These are phyloP conservation scores for Biscutella laevigata DNA, from an alignment of 441 rosid species.

Conservation along the genomic window DNA sequence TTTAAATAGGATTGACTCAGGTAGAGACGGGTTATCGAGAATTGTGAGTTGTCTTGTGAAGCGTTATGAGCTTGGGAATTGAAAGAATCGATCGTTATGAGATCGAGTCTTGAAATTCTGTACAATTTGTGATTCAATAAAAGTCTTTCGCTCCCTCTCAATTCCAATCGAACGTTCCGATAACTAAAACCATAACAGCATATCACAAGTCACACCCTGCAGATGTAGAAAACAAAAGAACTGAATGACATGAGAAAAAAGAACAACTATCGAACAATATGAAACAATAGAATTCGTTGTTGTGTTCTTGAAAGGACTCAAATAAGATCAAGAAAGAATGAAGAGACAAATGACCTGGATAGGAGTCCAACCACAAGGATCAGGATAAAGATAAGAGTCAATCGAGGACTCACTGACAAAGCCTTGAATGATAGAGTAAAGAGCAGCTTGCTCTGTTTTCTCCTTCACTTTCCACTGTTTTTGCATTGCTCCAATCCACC, in stretches of 20 bases:
- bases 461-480: constrained; percentile 44
- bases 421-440: constrained; percentile 71
- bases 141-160: no score
- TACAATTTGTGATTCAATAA: no score
- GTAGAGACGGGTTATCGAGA: no score
- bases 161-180: no score
- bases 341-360: constrained; percentile 52
- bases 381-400: constrained; percentile 83
- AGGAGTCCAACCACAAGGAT: constrained; percentile 98
- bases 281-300: neutral
- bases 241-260: neutral
- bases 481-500: constrained; percentile 31
- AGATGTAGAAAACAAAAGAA: neutral
- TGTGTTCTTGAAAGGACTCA: neutral
- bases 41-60: no score
- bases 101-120: no score
- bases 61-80: no score
- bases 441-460: constrained; percentile 55
- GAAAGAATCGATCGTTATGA: no score
- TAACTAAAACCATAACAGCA: no score
- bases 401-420: constrained; percentile 86
- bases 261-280: neutral
- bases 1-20: no score
- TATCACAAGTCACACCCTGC: constrained; percentile 91
- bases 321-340: constrained; percentile 7